Evolutionary conservation across 306 rosid species (phyloP).

Genomic region (Senna siamea): DNA sequence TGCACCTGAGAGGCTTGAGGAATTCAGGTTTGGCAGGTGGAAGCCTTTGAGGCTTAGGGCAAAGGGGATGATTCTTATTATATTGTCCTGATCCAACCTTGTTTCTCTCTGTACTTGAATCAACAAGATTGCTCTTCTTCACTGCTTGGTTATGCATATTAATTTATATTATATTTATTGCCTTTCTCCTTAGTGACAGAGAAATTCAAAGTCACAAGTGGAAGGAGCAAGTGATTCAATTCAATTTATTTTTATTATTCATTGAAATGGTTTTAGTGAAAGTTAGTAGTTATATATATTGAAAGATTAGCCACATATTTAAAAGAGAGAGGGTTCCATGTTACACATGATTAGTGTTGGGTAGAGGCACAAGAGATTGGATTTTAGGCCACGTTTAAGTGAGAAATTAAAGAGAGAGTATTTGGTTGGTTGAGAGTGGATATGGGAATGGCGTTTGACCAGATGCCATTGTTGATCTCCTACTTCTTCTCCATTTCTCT

Average conservation of each 20-base stretch:
- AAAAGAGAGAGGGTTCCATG: constrained; percentile 37
- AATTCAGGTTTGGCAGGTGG: constrained; percentile 63
- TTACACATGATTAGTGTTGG: constrained; percentile 40
- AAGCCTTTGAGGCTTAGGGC: constrained; percentile 69
- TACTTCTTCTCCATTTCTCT: constrained; percentile 38
- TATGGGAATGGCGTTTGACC: constrained; percentile 52
- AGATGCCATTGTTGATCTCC: constrained; percentile 37
- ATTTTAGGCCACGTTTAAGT: constrained; percentile 45
- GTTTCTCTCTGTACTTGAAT: constrained; percentile 48
- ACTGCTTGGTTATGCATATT: constrained; percentile 62
- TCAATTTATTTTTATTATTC: constrained; percentile 44
- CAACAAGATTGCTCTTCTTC: constrained; percentile 60
- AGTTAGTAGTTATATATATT: constrained; percentile 31
- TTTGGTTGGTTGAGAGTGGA: constrained; percentile 55
- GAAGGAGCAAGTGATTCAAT: constrained; percentile 42
- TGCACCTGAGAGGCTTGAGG: constrained; percentile 66
- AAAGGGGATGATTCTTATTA: constrained; percentile 53
- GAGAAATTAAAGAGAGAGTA: constrained; percentile 11
- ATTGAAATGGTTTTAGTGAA: constrained; percentile 43
- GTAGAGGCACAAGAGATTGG: constrained; percentile 33
- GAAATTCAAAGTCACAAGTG: constrained; percentile 39
- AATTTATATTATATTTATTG: constrained; percentile 15
- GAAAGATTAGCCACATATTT: constrained; percentile 56
- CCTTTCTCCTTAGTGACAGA: neutral
- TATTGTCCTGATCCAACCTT: constrained; percentile 42